Evolutionary conservation across 2,329 filamentous ascomycete genomes (phyloP).

Genomic region (Hypomyces rosellus): DNA sequence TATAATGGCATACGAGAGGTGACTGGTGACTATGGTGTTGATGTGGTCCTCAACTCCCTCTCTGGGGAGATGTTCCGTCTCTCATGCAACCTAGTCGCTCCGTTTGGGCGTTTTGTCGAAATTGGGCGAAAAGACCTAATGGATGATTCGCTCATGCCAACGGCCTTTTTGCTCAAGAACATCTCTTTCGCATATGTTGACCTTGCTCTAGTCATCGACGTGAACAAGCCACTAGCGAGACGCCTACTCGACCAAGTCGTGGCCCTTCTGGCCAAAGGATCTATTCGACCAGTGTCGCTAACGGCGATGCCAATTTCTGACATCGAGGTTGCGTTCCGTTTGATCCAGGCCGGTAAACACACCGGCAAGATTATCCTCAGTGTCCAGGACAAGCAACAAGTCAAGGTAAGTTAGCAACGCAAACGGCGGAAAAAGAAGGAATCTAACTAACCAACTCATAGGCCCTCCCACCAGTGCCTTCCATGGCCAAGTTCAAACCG

Average conservation of each 20-base stretch:
- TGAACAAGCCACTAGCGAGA: too few relatives aligned
- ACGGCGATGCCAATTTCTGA: constrained; percentile 21
- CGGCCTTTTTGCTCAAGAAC: constrained; percentile 1
- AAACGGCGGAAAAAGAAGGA: background rate
- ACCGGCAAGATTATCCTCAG: constrained; percentile 36
- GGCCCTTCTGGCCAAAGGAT: constrained; percentile 4
- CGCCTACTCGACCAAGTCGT: constrained; percentile 2
- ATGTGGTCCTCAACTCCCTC: constrained; percentile 27
- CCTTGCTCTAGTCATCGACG: background rate
- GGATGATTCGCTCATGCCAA: constrained; percentile 10
- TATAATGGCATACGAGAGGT: constrained; percentile 17
- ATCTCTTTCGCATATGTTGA: constrained; percentile 7
- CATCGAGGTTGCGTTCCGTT: constrained; percentile 32
- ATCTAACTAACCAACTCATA: background rate
- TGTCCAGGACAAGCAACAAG: constrained; percentile 7
- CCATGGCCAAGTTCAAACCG: background rate
- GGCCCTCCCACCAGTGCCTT: background rate
- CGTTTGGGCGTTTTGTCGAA: constrained; percentile 19
- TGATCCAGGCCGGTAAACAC: constrained; percentile 33
- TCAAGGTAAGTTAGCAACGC: constrained; percentile 11
- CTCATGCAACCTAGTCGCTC: constrained; percentile 23
- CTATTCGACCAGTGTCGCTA: constrained; percentile 6
- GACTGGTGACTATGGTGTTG: constrained; percentile 24
- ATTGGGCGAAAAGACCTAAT: constrained; percentile 28
- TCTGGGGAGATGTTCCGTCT: constrained; percentile 23